These are phyloP conservation scores for Erodium moschatum DNA, from an alignment of 441 rosid species.

Conservation along the genomic window DNA sequence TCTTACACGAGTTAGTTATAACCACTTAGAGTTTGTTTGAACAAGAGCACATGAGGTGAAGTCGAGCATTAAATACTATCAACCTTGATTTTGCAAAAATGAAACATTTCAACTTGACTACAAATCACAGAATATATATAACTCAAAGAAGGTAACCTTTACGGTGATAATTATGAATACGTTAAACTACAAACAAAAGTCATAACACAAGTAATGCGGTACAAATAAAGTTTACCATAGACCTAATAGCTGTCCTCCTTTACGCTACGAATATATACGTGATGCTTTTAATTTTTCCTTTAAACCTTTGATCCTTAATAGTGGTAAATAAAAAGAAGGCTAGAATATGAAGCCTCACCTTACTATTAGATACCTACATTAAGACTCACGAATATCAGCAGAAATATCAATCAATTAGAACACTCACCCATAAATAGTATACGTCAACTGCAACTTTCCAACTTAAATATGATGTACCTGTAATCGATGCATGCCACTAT, in stretches of 20 bases:
- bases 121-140: not conserved
- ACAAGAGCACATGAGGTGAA: no score
- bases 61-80: no score
- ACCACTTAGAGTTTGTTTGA: no score
- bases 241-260: no score
- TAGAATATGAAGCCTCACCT: not conserved
- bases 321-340: not conserved
- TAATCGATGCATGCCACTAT: conserved; percentile 91
- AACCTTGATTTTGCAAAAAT: no score
- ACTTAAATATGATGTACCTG: conserved; percentile 40
- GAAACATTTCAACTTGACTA: not conserved
- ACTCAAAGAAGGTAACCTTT: not conserved
- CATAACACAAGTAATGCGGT: not conserved
- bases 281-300: not conserved
- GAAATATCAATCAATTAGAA: not conserved
- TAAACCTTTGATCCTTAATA: conserved; percentile 2
- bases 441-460: not conserved
- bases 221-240: not conserved
- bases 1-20: no score
- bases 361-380: not conserved
- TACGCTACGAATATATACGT: not conserved
- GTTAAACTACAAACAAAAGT: not conserved
- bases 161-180: not conserved
- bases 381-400: not conserved
- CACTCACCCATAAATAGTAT: not conserved